A percentile compares a stretch with the other conserved stretches of the same genome.
Conservation (phyloP, 352 stramenopile genomes). For the Pythium vanterpoolii region DNA sequence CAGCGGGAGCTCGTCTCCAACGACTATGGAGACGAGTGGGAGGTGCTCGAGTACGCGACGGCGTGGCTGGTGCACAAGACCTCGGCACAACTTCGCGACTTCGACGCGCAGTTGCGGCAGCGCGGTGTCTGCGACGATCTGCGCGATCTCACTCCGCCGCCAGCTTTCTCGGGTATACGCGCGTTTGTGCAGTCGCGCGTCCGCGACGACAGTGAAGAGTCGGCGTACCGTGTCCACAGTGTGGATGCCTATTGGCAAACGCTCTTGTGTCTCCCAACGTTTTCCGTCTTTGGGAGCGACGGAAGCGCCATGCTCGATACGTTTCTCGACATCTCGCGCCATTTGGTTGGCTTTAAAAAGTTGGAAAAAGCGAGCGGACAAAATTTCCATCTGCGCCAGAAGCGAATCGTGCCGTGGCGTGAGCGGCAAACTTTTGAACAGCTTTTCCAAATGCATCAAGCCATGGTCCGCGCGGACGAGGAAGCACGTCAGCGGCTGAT, state of each 20-base stretch:
- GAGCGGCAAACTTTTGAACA: constrained; percentile 50
- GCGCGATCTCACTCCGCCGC: constrained; percentile 42
- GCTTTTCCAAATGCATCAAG: constrained; percentile 46
- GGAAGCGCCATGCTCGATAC: constrained; percentile 53
- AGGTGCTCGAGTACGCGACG: constrained; percentile 66
- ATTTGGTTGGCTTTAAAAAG: constrained; percentile 45
- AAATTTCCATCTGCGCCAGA: constrained; percentile 45
- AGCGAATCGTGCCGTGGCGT: constrained; percentile 48
- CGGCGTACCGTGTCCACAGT: constrained; percentile 31
- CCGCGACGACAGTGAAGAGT: constrained; percentile 33
- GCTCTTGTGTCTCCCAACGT: constrained; percentile 40
- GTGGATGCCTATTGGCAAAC: constrained; percentile 53
- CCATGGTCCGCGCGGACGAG: constrained; percentile 31
- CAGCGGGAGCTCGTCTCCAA: constrained; percentile 42
- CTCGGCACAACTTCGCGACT: constrained; percentile 38
- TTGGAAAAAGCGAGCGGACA: constrained; percentile 43
- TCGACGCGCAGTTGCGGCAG: constrained; percentile 46
- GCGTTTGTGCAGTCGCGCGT: constrained; percentile 23
- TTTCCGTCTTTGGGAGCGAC: constrained; percentile 61
- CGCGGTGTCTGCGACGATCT: constrained; percentile 43
- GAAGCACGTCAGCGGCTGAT: constrained; percentile 5
- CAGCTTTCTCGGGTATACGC: constrained; percentile 28
- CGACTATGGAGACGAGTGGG: constrained; percentile 32
- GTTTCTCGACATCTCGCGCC: constrained; percentile 62
- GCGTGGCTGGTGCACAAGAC: constrained; percentile 49